Percentiles rank a stretch among this genome's conserved stretches.
phyloP scores from a whole-genome alignment of 495 filamentous ascomycete species.

The Talaromyces liani region DNA sequence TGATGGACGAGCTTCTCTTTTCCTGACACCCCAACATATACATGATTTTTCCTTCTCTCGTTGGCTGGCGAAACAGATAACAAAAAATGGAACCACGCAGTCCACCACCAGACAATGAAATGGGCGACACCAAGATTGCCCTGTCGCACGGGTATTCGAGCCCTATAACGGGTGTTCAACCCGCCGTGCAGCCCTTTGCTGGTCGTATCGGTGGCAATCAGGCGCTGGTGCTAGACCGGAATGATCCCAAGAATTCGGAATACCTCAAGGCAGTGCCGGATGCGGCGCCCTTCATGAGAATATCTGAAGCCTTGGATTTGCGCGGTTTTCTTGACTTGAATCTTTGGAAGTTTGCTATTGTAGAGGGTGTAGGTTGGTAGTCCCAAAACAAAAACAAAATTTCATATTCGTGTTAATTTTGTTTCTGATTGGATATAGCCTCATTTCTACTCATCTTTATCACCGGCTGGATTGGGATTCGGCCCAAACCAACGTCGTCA shows the following conservation, averaged over 20 bases:
- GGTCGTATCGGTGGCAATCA: conserved; percentile 45
- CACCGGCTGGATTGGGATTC: background rate
- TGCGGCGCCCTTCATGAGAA: conserved; percentile 34
- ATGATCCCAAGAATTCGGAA: conserved; percentile 26
- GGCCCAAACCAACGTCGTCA: background rate
- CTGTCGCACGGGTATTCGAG: background rate
- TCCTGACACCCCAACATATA: background rate
- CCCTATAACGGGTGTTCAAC: background rate
- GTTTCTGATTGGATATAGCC: background rate
- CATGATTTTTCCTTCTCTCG: background rate
- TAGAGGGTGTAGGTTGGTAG: conserved; percentile 29
- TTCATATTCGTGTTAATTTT: background rate
- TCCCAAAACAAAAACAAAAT: background rate
- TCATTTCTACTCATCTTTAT: background rate
- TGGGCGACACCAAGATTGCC: background rate
- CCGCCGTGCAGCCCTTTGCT: conserved; percentile 26
- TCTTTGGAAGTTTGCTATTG: conserved; percentile 38
- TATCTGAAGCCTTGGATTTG: conserved; percentile 30
- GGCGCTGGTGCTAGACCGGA: conserved; percentile 31
- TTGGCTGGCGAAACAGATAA: background rate
- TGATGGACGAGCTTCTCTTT: background rate
- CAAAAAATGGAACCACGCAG: background rate
- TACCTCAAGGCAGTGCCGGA: conserved; percentile 35
- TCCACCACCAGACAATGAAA: background rate
- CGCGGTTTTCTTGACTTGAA: conserved; percentile 27